Base-by-base conservation (phyloP, 2,329 filamentous ascomycete genomes). In the Fusarium armeniacum region DNA sequence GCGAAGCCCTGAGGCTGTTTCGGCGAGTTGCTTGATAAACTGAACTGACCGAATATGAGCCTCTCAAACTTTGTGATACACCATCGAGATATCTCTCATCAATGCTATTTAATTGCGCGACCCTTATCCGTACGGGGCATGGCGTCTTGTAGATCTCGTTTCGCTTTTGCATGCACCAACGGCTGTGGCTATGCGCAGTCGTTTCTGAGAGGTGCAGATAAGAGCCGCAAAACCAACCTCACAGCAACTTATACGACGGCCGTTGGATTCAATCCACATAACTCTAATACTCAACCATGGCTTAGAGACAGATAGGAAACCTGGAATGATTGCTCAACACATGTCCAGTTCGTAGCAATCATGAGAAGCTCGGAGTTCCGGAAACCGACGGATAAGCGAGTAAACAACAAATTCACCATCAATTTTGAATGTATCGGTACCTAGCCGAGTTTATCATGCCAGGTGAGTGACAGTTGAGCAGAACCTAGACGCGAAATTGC, bases 401-500 rank as follows among this genome's bases (percentile, higher is more conserved):
- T 64, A n/a, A 28, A 51, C 41, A 45, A 54, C 53, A 61, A 57
- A 65, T 52, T 36, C 10, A 51, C 35, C 35, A 40, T 40, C n/a
- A 40, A 40, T 30, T 22, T 41, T 52, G 24, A 70, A 74, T 52
- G 49, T 74, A 74, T 71, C 67, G 68, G 72, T 74, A 74, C 72
- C 64, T 74, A 53, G n/a, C 65, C 58, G 65, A 70, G 46, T 51
- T 61, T 24, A 71, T 61, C 47, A 53, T 60, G 44, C 22, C 16
- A 45, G 57, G 56, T 71, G 60, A 46, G 56, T 70, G 60, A 46
- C 22, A 70, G 35, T 62, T 70, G 43, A 63, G 55, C 54, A 70
- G 72, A 70, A 73, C 24, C 24, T 26, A 26, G 55, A 63, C 51
- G 62, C 58, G 72, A 74, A 71, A 74, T 74, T 74, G 47, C 69